A percentile compares a stretch with the other conserved stretches of the same genome.
phyloP scores from a whole-genome alignment of 225 moss, liverwort and hornwort species.

The Straminergon stramineum region DNA sequence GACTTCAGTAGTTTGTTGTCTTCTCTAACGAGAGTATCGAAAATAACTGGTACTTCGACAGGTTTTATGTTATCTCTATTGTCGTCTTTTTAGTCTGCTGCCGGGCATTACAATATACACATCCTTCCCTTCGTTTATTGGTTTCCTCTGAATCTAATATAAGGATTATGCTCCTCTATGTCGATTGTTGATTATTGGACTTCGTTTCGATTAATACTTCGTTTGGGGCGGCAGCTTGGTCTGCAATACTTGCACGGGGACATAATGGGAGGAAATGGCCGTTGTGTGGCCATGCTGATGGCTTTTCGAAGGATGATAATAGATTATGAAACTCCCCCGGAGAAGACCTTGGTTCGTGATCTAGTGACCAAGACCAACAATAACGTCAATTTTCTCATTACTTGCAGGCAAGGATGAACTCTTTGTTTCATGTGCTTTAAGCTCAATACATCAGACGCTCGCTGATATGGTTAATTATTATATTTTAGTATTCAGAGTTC shows the following conservation, averaged over 20 bases:
- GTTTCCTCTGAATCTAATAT: background rate
- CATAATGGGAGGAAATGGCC: conserved; percentile 76
- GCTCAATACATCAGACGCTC: background rate
- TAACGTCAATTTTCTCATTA: conserved; percentile 81
- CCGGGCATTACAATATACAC: background rate
- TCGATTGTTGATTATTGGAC: background rate
- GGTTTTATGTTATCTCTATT: background rate
- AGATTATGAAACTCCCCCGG: conserved; percentile 76
- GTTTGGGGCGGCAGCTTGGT: conserved; percentile 44
- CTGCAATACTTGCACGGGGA: conserved; percentile 78
- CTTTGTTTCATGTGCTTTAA: background rate
- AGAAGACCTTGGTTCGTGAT: conserved; percentile 72
- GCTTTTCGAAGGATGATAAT: conserved; percentile 78
- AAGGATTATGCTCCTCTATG: background rate
- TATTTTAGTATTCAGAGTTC: background rate
- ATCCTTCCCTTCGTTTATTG: background rate
- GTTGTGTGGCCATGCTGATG: conserved; percentile 82
- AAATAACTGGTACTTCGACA: background rate
- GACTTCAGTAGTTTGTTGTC: background rate
- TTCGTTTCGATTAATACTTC: background rate
- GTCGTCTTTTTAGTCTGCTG: background rate
- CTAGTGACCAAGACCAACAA: conserved; percentile 80
- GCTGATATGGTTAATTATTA: background rate
- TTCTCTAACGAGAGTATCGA: background rate
- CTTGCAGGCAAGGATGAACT: conserved; percentile 40